Evolutionary conservation across 768 basidiomycete genomes (phyloP).

Genomic region (Pisolithus albus): DNA sequence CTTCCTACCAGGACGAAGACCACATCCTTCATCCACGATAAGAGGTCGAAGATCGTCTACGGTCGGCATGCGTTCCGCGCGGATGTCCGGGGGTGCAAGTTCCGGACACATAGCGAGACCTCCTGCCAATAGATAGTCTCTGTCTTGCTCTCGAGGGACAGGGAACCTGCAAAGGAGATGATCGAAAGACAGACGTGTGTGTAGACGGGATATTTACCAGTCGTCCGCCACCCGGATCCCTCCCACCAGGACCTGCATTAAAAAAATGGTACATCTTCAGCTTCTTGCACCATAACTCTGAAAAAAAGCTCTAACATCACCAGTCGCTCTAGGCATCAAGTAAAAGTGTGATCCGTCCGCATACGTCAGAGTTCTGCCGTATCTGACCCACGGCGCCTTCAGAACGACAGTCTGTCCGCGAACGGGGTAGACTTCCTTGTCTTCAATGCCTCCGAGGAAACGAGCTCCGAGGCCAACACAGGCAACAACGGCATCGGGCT

Average conservation of each 20-base stretch:
- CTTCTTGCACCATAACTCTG: too few relatives aligned
- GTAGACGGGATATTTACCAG: slow-evolving; percentile 36
- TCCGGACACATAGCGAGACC: slow-evolving; percentile 49
- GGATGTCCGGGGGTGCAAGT: slow-evolving; percentile 48
- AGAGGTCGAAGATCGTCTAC: slow-evolving; percentile 44
- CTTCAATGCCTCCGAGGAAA: slow-evolving; percentile 45
- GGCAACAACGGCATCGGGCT: slow-evolving; percentile 46
- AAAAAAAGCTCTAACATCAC: slow-evolving; percentile 30
- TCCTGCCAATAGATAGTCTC: slow-evolving; percentile 48
- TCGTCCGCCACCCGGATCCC: slow-evolving; percentile 54
- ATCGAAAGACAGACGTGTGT: background rate
- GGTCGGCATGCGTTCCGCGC: slow-evolving; percentile 39
- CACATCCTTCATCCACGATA: slow-evolving; percentile 49
- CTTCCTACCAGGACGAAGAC: slow-evolving; percentile 59
- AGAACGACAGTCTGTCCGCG: slow-evolving; percentile 41
- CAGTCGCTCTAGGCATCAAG: slow-evolving; percentile 31
- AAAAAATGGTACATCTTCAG: background rate
- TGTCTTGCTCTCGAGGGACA: slow-evolving; percentile 54
- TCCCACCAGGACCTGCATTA: slow-evolving; percentile 46
- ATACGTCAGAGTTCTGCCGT: slow-evolving; percentile 26
- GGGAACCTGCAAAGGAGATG: slow-evolving; percentile 45
- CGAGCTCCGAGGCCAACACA: slow-evolving; percentile 63
- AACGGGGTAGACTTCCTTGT: slow-evolving; percentile 40
- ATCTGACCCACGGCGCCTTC: slow-evolving; percentile 43
- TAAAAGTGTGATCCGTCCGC: slow-evolving; percentile 29